A percentile compares a stretch with the other conserved stretches of the same genome.
Conservation (phyloP, 352 stramenopile species). For the Phytophthora gonapodyides region DNA sequence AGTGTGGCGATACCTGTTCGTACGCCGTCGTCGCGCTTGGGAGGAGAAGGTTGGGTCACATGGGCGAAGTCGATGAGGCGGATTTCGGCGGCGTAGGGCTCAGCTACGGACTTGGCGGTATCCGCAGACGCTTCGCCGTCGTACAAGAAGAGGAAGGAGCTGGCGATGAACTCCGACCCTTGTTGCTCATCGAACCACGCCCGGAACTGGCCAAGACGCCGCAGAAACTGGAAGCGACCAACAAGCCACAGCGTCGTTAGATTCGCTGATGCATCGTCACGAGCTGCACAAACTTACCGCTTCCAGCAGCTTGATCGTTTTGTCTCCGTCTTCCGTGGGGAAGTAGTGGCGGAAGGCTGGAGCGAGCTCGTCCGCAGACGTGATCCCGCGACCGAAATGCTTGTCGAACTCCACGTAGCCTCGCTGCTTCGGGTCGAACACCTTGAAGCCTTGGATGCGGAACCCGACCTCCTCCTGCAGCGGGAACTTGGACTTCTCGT, state of each 20-base stretch:
- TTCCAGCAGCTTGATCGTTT: slow-evolving; percentile 43
- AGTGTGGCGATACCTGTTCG: slow-evolving; percentile 58
- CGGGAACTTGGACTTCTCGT: slow-evolving; percentile 93
- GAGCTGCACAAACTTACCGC: slow-evolving; percentile 37
- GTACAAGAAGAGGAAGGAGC: slow-evolving; percentile 96
- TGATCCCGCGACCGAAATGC: slow-evolving; percentile 77
- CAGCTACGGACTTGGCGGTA: not conserved
- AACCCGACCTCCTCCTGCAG: slow-evolving; percentile 92
- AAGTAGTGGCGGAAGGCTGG: slow-evolving; percentile 87
- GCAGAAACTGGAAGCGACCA: slow-evolving; percentile 56
- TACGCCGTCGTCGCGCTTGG: slow-evolving; percentile 60
- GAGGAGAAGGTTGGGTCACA: slow-evolving; percentile 33
- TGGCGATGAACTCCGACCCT: slow-evolving; percentile 91
- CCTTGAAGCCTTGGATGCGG: slow-evolving; percentile 94
- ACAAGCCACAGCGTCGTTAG: not conserved
- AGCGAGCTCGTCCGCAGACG: slow-evolving; percentile 56
- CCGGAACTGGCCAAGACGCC: slow-evolving; percentile 62
- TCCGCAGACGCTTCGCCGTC: slow-evolving; percentile 53
- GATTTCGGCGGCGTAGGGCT: slow-evolving; percentile 48
- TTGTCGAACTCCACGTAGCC: slow-evolving; percentile 89
- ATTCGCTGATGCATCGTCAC: too few relatives aligned
- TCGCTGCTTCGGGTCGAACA: slow-evolving; percentile 60
- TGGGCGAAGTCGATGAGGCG: slow-evolving; percentile 90
- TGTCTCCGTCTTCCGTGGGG: slow-evolving; percentile 30
- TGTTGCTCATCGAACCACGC: slow-evolving; percentile 83